Percentiles rank a stretch among this genome's conserved stretches.
Conservation (phyloP, 495 filamentous ascomycete species). For the Hypoxylon fragiforme region DNA sequence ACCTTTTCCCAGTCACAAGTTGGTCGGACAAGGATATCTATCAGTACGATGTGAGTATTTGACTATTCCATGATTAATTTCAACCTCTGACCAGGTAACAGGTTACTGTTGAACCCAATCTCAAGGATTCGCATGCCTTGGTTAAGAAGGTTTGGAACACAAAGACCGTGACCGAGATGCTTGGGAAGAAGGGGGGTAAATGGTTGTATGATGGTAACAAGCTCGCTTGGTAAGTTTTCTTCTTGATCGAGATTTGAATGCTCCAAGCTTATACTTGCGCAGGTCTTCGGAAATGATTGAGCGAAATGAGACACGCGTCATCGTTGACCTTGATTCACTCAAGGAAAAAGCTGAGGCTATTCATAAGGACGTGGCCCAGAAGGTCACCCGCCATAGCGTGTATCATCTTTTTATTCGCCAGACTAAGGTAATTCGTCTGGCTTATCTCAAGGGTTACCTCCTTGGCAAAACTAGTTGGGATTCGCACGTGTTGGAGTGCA, state of each 20-base stretch:
- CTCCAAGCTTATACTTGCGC: conserved; percentile 27
- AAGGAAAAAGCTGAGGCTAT: conserved; percentile 4
- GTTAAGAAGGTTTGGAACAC: conserved; percentile 76
- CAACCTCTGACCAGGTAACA: conserved; percentile 35
- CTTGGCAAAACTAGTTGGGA: conserved; percentile 59
- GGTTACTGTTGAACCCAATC: conserved; percentile 64
- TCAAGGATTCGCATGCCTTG: conserved; percentile 54
- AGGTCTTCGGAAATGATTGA: conserved; percentile 46
- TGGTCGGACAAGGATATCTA: conserved; percentile 59
- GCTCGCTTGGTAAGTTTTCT: conserved; percentile 69
- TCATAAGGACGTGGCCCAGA: conserved; percentile 49
- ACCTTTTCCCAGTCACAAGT: conserved; percentile 68
- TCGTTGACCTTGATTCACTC: conserved; percentile 65
- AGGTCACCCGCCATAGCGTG: conserved; percentile 46
- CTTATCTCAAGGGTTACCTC: conserved; percentile 67
- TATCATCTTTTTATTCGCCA: conserved; percentile 62
- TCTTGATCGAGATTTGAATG: not conserved
- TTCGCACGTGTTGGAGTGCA: conserved; percentile 68
- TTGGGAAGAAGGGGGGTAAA: conserved; percentile 47
- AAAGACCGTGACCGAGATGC: conserved; percentile 53
- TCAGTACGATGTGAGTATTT: conserved; percentile 82
- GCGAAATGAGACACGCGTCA: conserved; percentile 45
- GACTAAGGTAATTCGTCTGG: conserved; percentile 64
- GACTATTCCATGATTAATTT: not conserved
- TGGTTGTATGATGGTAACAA: conserved; percentile 80